phyloP scores from a whole-genome alignment of 2,329 filamentous ascomycete genomes.

The Paecilomyces niveus region DNA sequence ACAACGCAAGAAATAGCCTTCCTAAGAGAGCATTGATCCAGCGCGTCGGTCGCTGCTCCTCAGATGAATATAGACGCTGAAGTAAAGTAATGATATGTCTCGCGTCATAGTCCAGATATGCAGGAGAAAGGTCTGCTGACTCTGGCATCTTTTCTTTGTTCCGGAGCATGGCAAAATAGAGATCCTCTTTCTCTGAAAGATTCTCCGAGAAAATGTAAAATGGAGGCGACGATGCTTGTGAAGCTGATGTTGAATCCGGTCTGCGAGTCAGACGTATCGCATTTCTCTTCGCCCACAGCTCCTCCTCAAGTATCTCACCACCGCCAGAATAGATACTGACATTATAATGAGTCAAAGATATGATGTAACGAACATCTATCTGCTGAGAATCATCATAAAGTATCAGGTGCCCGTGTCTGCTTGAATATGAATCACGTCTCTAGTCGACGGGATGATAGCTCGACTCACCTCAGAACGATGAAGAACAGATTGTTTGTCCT shows the following conservation, averaged over 20 bases:
- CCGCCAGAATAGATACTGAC: constrained; percentile 79
- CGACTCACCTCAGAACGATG: constrained; percentile 69
- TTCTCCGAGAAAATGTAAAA: constrained; percentile 95
- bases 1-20: constrained; percentile 77
- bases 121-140: constrained; percentile 53
- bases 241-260: constrained; percentile 44
- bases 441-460: neutral
- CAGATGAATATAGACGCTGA: constrained; percentile 81
- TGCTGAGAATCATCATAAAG: constrained; percentile 94
- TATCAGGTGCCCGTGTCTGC: constrained; percentile 88
- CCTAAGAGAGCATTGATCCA: constrained; percentile 93
- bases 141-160: constrained; percentile 68
- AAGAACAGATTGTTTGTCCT: constrained; percentile 84
- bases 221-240: constrained; percentile 61
- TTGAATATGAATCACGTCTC: constrained; percentile 1
- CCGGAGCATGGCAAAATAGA: constrained; percentile 85
- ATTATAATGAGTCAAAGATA: constrained; percentile 78
- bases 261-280: constrained; percentile 74
- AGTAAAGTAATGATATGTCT: constrained; percentile 84
- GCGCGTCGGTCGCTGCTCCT: constrained; percentile 81
- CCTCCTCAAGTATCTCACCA: constrained; percentile 74
- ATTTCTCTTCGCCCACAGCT: constrained; percentile 92
- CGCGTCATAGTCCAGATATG: constrained; percentile 69
- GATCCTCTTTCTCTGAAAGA: constrained; percentile 94
- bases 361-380: constrained; percentile 90